phyloP scores from a whole-genome alignment of 73 alveolate genomes.

The Diophrys appendiculata region DNA sequence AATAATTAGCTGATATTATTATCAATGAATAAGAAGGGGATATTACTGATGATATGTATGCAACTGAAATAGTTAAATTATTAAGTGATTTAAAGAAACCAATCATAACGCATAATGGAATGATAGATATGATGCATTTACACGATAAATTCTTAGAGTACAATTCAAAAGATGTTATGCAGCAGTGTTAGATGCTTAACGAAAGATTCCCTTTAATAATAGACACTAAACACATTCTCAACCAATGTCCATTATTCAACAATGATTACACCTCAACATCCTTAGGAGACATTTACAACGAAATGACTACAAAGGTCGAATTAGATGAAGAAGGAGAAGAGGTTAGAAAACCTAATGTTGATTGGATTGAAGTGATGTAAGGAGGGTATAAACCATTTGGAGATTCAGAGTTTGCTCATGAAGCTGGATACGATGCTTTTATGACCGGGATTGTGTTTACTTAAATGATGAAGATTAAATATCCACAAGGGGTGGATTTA shows the following conservation, averaged over 20 bases:
- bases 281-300: slow-evolving; percentile 16
- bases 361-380: not conserved
- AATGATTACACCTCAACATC: not conserved
- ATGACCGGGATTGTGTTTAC: slow-evolving; percentile 27
- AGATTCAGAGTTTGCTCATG: not conserved
- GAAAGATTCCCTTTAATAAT: not conserved
- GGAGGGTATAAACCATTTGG: not conserved
- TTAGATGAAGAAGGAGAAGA: not conserved
- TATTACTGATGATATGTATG: no score
- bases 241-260: not conserved
- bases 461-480: no score
- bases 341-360: not conserved
- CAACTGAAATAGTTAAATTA: no score
- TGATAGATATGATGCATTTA: slow-evolving; percentile 13
- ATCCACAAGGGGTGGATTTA: no score
- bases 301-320: not conserved
- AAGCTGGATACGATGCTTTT: slow-evolving; percentile 23
- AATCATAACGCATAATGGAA: slow-evolving; percentile 16
- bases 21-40: no score
- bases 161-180: not conserved
- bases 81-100: no score
- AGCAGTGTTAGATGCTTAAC: not conserved
- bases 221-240: slow-evolving; percentile 17
- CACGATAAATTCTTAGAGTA: slow-evolving; percentile 15
- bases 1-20: no score